Evolutionary conservation across 2,329 filamentous ascomycete species (phyloP).

Genomic region (Eutypella sp.): DNA sequence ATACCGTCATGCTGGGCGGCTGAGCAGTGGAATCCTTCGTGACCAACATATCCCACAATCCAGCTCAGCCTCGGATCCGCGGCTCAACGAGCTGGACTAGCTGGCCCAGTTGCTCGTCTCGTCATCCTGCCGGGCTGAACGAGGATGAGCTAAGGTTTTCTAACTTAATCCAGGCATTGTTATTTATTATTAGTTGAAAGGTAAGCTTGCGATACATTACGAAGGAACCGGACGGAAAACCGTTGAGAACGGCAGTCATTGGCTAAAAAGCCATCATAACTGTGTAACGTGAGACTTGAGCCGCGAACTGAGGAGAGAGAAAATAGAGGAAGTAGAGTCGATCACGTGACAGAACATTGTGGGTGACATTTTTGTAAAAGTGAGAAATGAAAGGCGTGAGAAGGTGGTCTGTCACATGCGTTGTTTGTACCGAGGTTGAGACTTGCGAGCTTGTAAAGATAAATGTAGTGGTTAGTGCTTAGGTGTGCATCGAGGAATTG

Average conservation of each 20-base stretch:
- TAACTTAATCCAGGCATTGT: background rate
- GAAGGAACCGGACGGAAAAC: background rate
- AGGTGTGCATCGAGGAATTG: background rate
- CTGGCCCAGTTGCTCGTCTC: background rate
- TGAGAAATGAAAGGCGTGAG: background rate
- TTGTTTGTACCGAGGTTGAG: background rate
- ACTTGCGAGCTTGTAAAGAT: background rate
- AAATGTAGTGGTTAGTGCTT: background rate
- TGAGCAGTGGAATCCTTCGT: background rate
- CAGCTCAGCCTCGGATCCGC: background rate
- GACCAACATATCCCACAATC: background rate
- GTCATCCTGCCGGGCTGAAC: background rate
- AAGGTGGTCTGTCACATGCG: background rate
- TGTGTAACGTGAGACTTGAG: background rate
- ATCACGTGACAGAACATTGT: background rate
- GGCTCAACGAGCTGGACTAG: background rate
- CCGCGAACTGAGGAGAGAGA: background rate
- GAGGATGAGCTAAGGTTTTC: background rate
- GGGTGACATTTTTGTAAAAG: background rate
- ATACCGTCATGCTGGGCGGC: background rate
- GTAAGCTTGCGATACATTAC: background rate
- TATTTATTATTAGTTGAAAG: background rate
- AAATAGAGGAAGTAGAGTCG: background rate
- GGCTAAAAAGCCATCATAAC: background rate
- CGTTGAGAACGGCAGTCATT: background rate